Evolutionary conservation across 2,329 filamentous ascomycete genomes (phyloP).

Genomic region (Pestalotiopsis fici): DNA sequence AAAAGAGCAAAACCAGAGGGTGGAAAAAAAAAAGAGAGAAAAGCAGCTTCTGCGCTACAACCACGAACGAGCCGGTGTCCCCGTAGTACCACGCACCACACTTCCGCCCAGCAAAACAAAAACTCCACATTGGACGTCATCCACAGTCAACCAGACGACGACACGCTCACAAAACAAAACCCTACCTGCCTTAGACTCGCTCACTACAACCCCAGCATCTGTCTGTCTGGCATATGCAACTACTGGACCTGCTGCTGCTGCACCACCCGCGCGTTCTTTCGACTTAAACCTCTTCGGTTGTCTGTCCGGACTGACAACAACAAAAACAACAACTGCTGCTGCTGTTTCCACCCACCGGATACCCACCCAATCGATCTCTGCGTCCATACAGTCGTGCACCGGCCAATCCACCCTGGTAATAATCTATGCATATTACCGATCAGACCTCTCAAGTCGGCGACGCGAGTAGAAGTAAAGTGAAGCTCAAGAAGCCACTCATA

Average conservation of each 20-base stretch:
- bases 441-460: background rate
- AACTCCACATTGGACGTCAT: slow-evolving; percentile 5
- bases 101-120: background rate
- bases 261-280: background rate
- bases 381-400: background rate
- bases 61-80: background rate
- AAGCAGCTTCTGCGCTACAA: background rate
- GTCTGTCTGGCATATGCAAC: background rate
- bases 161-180: slow-evolving; percentile 4
- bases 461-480: background rate
- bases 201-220: background rate
- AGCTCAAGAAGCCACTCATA: background rate
- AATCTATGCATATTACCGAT: background rate
- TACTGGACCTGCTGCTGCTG: background rate
- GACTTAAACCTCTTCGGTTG: background rate
- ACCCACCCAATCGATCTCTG: background rate
- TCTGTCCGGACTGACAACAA: background rate
- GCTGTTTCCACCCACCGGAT: background rate
- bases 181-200: background rate
- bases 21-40: background rate
- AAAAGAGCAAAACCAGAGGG: background rate
- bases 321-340: too few species aligned
- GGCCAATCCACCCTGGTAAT: background rate
- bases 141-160: slow-evolving; percentile 10
- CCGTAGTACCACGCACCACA: background rate